Evolutionary conservation across 805 yeast species (phyloP).

Genomic region (Starmerella tilneyi): DNA sequence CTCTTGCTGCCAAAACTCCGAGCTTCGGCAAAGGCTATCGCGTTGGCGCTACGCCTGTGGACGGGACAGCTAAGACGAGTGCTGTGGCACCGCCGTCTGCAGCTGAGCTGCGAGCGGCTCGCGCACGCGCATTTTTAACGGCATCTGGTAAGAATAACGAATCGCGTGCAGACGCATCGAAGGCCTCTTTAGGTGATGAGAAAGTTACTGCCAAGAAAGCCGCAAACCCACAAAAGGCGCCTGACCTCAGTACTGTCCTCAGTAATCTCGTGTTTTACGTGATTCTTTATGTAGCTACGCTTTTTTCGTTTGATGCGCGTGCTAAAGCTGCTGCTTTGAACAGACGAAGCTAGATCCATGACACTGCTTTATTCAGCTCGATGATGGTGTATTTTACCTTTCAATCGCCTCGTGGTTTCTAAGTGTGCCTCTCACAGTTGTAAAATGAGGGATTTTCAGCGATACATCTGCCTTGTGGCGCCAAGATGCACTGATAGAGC

Average conservation of each 20-base stretch:
- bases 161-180: too few relatives aligned
- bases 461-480: too few relatives aligned
- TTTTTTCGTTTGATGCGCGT: conserved; percentile 23
- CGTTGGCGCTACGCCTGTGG: conserved; percentile 11
- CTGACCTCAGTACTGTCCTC: too few relatives aligned
- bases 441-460: too few relatives aligned
- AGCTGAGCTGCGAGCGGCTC: conserved; percentile 10
- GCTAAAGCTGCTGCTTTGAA: conserved; percentile 4
- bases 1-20: conserved; percentile 8
- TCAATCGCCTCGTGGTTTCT: too few relatives aligned
- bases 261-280: conserved; percentile 8
- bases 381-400: too few relatives aligned
- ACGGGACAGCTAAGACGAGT: background rate
- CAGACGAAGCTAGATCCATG: too few relatives aligned
- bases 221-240: background rate
- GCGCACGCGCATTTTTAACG: conserved; percentile 8
- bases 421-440: too few relatives aligned
- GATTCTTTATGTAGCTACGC: conserved; percentile 19
- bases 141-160: background rate
- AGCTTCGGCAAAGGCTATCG: conserved; percentile 18
- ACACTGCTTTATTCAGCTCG: too few relatives aligned
- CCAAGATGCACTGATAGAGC: too few relatives aligned
- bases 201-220: background rate
- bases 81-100: conserved; percentile 1
- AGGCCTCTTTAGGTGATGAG: too few relatives aligned